phyloP scores from a whole-genome alignment of 78 protist species.

The Speleostelium caveatum region DNA sequence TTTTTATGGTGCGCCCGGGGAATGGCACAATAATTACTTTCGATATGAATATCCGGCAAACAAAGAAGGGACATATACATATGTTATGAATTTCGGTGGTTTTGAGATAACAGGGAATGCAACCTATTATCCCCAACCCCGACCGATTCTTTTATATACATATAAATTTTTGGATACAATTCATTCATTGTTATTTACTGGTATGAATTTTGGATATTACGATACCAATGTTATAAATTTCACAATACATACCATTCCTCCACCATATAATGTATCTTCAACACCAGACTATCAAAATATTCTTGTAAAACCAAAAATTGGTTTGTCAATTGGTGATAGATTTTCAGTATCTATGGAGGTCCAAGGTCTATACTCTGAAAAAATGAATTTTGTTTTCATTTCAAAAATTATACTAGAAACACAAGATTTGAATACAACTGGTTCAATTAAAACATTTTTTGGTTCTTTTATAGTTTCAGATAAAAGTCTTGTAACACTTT shows the following conservation, averaged over 20 bases:
- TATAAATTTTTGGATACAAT: too few species aligned
- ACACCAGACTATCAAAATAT: neutral
- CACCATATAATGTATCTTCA: neutral
- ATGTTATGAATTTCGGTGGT: too few species aligned
- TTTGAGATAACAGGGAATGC: too few species aligned
- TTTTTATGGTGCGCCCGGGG: too few species aligned
- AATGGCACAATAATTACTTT: too few species aligned
- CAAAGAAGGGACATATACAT: too few species aligned
- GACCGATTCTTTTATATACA: neutral
- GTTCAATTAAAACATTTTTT: neutral
- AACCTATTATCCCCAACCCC: too few species aligned
- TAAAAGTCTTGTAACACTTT: neutral
- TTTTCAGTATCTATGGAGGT: neutral
- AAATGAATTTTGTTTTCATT: neutral
- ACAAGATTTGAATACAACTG: neutral
- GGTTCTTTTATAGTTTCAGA: neutral
- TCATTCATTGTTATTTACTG: neutral
- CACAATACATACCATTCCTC: too few species aligned
- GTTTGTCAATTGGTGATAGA: neutral
- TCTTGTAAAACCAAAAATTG: neutral
- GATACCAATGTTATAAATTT: neutral
- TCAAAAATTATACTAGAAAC: neutral
- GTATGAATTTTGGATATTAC: neutral
- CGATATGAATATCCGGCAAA: too few species aligned
- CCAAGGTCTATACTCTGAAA: neutral